Percentiles rank a stretch among this genome's conserved stretches.
Conservation (phyloP, 306 rosid genomes). For the Pyrus bretschneideri region DNA sequence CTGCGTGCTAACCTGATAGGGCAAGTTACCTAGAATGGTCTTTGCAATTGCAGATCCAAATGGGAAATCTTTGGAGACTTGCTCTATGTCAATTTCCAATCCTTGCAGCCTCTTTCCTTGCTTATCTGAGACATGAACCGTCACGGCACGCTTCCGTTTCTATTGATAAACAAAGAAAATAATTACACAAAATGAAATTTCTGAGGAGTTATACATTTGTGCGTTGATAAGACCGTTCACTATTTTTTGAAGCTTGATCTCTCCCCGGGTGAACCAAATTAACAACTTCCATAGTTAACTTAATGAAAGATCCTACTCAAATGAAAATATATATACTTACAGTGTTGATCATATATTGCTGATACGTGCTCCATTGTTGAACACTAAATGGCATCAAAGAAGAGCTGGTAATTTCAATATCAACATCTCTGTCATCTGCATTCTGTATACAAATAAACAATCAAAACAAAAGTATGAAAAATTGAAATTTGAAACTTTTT, state of each 20-base stretch:
- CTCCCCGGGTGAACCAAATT: too few relatives aligned
- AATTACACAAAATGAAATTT: neutral
- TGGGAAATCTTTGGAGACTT: constrained; percentile 72
- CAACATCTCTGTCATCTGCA: constrained; percentile 27
- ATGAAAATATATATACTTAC: constrained; percentile 28
- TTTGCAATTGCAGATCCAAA: constrained; percentile 88
- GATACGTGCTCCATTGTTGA: constrained; percentile 65
- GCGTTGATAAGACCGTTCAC: neutral
- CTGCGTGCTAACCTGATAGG: constrained; percentile 54
- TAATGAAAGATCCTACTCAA: neutral
- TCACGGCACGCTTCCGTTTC: constrained; percentile 71
- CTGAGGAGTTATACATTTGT: neutral
- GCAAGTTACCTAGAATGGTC: constrained; percentile 66
- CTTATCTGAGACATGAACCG: constrained; percentile 60
- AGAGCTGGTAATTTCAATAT: constrained; percentile 42
- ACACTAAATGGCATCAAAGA: constrained; percentile 73
- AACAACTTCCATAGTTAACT: neutral
- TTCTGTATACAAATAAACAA: constrained; percentile 28
- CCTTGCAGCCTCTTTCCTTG: constrained; percentile 55
- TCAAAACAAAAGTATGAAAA: neutral
- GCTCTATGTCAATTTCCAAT: constrained; percentile 39
- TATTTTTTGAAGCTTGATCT: too few relatives aligned
- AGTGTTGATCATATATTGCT: constrained; percentile 55
- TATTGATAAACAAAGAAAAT: neutral
- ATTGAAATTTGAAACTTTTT: neutral